Evolutionary conservation across 2,329 filamentous ascomycete genomes (phyloP).

Genomic region (Aspergillus sp.): DNA sequence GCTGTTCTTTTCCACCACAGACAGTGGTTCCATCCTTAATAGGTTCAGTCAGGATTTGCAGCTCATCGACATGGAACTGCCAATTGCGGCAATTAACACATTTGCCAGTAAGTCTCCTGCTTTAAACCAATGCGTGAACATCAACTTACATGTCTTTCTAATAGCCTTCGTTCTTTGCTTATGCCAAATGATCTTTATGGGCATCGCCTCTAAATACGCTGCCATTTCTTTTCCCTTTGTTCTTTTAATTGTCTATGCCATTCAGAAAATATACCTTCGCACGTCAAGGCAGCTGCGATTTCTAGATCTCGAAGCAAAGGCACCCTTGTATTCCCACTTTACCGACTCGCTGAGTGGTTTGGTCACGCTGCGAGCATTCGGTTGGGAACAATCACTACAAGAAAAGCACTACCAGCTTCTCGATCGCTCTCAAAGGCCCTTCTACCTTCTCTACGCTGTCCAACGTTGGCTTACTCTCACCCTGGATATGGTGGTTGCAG

Average conservation of each 20-base stretch:
- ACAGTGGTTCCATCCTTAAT: constrained; percentile 43
- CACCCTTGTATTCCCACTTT: constrained; percentile 59
- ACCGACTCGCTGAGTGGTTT: constrained; percentile 57
- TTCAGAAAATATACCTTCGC: constrained; percentile 60
- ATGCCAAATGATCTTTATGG: constrained; percentile 52
- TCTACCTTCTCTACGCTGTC: constrained; percentile 57
- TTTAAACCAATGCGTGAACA: background rate
- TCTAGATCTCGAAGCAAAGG: constrained; percentile 62
- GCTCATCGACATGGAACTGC: constrained; percentile 46
- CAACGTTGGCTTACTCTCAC: constrained; percentile 59
- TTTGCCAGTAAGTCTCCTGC: constrained; percentile 29
- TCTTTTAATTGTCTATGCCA: constrained; percentile 45
- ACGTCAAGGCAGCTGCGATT: constrained; percentile 62
- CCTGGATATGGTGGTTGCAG: constrained; percentile 51
- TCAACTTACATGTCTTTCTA: background rate
- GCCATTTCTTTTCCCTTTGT: constrained; percentile 54
- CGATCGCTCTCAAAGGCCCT: constrained; percentile 56
- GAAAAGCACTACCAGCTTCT: constrained; percentile 50
- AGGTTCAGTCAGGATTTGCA: constrained; percentile 47
- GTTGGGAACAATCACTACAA: constrained; percentile 50
- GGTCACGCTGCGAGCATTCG: constrained; percentile 57
- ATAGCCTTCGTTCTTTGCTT: constrained; percentile 34
- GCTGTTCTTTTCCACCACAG: constrained; percentile 43
- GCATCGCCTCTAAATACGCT: constrained; percentile 48
- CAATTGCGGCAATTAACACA: constrained; percentile 42